Evolutionary conservation across 768 basidiomycete species (phyloP), one percentile per base, ranked within the genome.

Genomic region (Kwoniella botswanensis): DNA sequence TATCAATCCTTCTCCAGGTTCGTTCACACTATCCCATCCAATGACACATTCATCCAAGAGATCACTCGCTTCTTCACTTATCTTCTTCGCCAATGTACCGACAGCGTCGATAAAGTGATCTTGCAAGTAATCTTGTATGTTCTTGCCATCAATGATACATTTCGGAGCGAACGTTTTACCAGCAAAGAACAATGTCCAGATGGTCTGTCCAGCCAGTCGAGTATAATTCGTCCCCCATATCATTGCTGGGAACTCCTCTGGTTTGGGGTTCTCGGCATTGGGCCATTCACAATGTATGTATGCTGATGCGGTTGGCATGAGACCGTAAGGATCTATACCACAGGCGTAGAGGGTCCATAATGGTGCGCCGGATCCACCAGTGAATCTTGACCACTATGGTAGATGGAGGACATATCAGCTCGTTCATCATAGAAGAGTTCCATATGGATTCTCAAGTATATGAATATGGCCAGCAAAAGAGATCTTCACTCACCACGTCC

Each of bases 151-250:
- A 74, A 98, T 90, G 78, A 93, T 84, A 82, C 94, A 97, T 65
- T 90, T 90, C 0, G 96, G 96, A 0, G 96, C 94, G 81, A 91
- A 98, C 61, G 90, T 89, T 21, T 88, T 88, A 0, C 96, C 96
- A 29, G 91, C 94, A 82, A 93, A 98, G 88, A 98, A 98, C 65
- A 98, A 87, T 4, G 96, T 94, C 86, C 95, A 97, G 61, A 97
- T 79, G 4, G 94, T 97, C 80, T 94, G 93, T 21, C 90, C 89
- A 62, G 91, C 88, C 35, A 98, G 89, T 18, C 92, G 92, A 53
- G 92, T 89, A 80, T 98, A 98, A 81, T 98, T 98, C 26, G 96
- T 98, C 7, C 90, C 89, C 97, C 97, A 99, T 71, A 94, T 88
- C 97, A 99, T 99, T 59, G 91, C 89, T 5, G 97, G 96, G 71